These are phyloP conservation scores for Suillus paluster DNA, from an alignment of 768 basidiomycete species.

Conservation along the genomic window DNA sequence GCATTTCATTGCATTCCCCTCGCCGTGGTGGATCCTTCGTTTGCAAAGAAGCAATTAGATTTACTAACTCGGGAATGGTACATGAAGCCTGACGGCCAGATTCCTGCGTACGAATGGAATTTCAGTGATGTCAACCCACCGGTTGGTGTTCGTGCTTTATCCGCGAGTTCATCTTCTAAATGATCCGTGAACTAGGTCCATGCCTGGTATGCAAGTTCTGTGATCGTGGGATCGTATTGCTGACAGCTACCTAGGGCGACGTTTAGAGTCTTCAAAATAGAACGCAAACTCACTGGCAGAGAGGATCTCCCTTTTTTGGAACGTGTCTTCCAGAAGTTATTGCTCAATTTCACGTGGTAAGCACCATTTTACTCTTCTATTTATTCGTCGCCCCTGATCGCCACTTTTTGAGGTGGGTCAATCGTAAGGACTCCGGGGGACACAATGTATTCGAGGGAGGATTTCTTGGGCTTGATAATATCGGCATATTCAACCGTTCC, in stretches of 20 bases:
- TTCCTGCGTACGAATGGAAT: constrained; percentile 99
- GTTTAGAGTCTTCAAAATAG: constrained; percentile 99
- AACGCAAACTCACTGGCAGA: constrained; percentile 89
- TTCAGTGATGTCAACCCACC: constrained; percentile 98
- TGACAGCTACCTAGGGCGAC: constrained; percentile 68
- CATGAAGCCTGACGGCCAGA: constrained; percentile 98
- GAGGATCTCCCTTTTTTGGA: constrained; percentile 94
- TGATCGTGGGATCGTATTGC: neutral
- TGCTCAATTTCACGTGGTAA: constrained; percentile 96
- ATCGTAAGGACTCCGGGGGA: constrained; percentile 94
- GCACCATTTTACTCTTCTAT: constrained; percentile 16
- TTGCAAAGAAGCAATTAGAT: constrained; percentile 98
- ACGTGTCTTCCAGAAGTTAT: constrained; percentile 96
- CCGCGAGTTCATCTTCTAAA: neutral
- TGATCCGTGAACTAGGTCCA: constrained; percentile 51
- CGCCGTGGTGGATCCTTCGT: constrained; percentile 92
- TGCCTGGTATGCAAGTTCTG: constrained; percentile 68
- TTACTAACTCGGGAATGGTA: constrained; percentile 98
- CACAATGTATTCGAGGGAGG: constrained; percentile 99
- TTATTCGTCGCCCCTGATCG: constrained; percentile 5
- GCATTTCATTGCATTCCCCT: constrained; percentile 99
- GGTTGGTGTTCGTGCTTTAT: constrained; percentile 30
- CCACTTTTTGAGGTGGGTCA: constrained; percentile 80
- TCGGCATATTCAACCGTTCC: constrained; percentile 96
- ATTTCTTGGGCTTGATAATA: constrained; percentile 97